Evolutionary conservation across 306 rosid species (phyloP).

Genomic region (Trifolium subterraneum): DNA sequence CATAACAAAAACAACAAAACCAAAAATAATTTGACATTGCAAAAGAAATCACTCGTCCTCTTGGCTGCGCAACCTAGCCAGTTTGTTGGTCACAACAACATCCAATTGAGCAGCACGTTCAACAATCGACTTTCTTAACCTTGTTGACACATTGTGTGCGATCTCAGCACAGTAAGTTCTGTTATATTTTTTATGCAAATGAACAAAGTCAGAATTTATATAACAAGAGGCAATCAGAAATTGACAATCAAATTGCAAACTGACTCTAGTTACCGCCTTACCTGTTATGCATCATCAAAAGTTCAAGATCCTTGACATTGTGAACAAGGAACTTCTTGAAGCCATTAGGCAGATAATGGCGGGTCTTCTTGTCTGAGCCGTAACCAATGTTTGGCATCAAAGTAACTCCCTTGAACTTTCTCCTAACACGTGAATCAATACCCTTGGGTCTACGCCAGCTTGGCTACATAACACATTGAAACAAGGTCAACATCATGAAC

Average conservation of each 20-base stretch:
- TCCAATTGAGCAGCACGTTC: conserved; percentile 83
- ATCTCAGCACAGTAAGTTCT: conserved; percentile 85
- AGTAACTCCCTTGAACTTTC: conserved; percentile 71
- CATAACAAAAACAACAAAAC: conserved; percentile 18
- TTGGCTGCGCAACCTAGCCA: conserved; percentile 82
- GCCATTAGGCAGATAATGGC: conserved; percentile 68
- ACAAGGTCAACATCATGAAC: background rate
- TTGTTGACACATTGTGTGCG: conserved; percentile 67
- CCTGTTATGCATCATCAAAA: conserved; percentile 92
- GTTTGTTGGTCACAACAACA: conserved; percentile 74
- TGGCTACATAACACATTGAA: conserved; percentile 41
- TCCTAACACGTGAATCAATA: conserved; percentile 82
- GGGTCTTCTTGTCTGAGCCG: conserved; percentile 77
- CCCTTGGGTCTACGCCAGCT: conserved; percentile 86
- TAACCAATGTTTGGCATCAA: conserved; percentile 80
- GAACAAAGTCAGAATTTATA: background rate
- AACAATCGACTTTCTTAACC: conserved; percentile 73
- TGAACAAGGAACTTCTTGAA: conserved; percentile 41
- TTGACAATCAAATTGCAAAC: background rate
- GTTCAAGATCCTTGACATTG: conserved; percentile 57
- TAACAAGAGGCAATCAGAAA: background rate
- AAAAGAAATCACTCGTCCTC: conserved; percentile 64
- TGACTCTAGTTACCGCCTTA: background rate
- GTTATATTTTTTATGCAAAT: background rate
- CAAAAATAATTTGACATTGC: conserved; percentile 8